Conservation (phyloP, 2,329 filamentous ascomycete species). For the Venturiaceae sp. region DNA sequence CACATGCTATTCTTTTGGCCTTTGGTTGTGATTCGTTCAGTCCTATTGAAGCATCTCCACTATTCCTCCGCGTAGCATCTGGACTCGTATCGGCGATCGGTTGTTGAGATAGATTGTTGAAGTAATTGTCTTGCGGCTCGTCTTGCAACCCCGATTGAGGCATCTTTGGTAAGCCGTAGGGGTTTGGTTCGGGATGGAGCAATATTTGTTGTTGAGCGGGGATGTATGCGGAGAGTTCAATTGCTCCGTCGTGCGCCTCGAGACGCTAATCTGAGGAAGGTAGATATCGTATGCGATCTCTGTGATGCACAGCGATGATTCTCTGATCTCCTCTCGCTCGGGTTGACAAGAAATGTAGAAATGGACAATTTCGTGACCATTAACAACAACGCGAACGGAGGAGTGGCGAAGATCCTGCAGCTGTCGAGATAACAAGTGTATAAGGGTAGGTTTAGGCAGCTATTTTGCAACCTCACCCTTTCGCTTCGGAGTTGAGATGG, state of each 20-base stretch:
- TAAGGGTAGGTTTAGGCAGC: not conserved
- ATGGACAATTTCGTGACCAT: not conserved
- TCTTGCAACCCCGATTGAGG: not conserved
- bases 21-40: constrained; percentile 36
- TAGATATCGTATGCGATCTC: not conserved
- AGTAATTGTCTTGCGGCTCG: constrained; percentile 34
- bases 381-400: not conserved
- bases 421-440: not conserved
- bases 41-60: constrained; percentile 43
- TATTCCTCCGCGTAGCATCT: constrained; percentile 9
- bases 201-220: not conserved
- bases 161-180: not conserved
- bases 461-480: not conserved
- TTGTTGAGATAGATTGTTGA: constrained; percentile 46
- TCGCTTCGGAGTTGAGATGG: not conserved
- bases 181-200: not conserved
- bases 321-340: not conserved
- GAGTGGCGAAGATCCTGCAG: not conserved
- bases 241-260: not conserved
- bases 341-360: not conserved
- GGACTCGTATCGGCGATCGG: constrained; percentile 18
- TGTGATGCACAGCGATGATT: not conserved
- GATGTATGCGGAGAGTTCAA: not conserved
- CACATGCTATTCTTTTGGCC: constrained; percentile 84
- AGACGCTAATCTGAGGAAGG: not conserved